phyloP scores from a whole-genome alignment of 495 filamentous ascomycete species.

The Talaromyces wortmannii region DNA sequence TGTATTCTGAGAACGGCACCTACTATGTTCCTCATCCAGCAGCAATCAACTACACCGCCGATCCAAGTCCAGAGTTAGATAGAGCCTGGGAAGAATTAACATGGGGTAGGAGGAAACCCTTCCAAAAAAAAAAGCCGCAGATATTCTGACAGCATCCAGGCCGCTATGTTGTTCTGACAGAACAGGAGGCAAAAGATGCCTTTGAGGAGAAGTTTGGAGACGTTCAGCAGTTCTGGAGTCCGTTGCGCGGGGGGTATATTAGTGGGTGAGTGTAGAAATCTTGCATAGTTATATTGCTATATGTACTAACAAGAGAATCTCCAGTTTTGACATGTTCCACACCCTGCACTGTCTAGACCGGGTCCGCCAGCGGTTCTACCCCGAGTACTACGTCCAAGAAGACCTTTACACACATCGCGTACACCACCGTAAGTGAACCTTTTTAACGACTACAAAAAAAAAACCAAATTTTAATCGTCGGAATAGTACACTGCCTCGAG shows the following conservation, averaged over 20 bases:
- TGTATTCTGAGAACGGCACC: background rate
- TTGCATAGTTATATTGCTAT: no score
- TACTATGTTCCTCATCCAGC: slow-evolving; percentile 7
- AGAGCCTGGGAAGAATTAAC: slow-evolving; percentile 10
- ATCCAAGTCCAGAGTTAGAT: slow-evolving; percentile 8
- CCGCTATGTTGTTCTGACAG: slow-evolving; percentile 8
- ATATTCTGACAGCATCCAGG: slow-evolving; percentile 2
- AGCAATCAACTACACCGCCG: slow-evolving; percentile 7
- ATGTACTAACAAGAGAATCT: background rate
- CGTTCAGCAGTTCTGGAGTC: background rate
- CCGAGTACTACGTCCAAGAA: slow-evolving; percentile 5
- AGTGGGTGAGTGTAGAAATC: background rate
- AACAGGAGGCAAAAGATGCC: slow-evolving; percentile 7
- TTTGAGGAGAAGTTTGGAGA: background rate
- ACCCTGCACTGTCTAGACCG: slow-evolving; percentile 14
- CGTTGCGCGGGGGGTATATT: background rate
- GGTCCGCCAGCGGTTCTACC: slow-evolving; percentile 7
- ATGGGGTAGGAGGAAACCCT: background rate
- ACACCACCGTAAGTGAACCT: slow-evolving; percentile 4
- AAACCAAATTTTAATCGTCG: background rate
- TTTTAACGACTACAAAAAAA: background rate
- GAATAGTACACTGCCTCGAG: slow-evolving; percentile 9
- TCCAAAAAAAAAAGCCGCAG: no score
- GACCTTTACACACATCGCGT: background rate
- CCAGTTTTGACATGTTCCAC: slow-evolving; percentile 11